Conservation (phyloP, 345 rosid species). For the Alliaria petiolata region DNA sequence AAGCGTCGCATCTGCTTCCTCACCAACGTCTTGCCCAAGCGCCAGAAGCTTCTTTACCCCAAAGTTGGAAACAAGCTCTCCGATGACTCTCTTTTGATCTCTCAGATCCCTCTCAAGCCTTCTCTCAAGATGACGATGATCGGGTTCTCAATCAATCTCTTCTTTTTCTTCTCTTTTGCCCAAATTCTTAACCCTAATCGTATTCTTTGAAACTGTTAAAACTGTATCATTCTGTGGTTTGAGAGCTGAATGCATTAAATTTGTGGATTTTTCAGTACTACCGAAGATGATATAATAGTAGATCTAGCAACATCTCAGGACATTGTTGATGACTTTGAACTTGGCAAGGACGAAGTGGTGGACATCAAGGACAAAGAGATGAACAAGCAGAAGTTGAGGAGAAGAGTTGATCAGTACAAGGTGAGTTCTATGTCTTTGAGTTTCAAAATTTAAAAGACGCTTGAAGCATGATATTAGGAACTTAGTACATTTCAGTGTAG, state of each 20-base stretch:
- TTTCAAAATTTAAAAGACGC: neutral
- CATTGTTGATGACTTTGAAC: conserved; percentile 81
- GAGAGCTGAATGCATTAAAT: neutral
- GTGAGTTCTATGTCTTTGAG: conserved; percentile 22
- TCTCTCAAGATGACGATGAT: conserved; percentile 97
- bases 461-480: neutral
- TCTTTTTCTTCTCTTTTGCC: neutral
- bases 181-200: conserved; percentile 12
- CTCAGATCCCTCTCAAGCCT: conserved; percentile 71
- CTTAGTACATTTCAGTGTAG: neutral
- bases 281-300: conserved; percentile 85
- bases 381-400: conserved; percentile 71
- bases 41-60: conserved; percentile 96
- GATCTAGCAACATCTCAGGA: conserved; percentile 79
- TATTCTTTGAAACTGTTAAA: neutral
- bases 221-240: neutral
- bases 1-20: conserved; percentile 86
- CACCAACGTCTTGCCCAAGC: conserved; percentile 78
- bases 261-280: conserved; percentile 41
- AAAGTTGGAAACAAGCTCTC: conserved; percentile 83
- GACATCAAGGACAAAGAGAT: conserved; percentile 84
- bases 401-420: conserved; percentile 75
- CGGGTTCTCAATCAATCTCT: conserved; percentile 40
- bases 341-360: conserved; percentile 86
- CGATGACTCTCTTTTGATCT: conserved; percentile 68